Conservation (phyloP, 2,329 filamentous ascomycete genomes). For the Gaeumannomyces sp. region DNA sequence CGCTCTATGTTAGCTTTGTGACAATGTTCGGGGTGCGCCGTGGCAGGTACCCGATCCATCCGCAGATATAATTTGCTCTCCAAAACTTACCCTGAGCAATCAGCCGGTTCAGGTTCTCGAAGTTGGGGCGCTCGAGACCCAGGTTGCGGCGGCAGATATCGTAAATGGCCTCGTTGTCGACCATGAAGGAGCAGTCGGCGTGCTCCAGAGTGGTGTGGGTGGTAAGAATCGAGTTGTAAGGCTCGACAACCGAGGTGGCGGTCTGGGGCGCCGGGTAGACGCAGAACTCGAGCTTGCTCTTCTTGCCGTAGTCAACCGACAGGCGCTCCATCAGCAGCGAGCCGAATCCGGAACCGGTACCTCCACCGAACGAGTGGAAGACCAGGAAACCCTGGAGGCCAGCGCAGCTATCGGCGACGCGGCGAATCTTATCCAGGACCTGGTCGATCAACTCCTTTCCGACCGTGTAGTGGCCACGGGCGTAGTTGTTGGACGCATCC, state of each 20-base stretch:
- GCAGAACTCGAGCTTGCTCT: slow-evolving; percentile 70
- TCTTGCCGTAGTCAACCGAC: slow-evolving; percentile 69
- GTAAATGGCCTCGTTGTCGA: slow-evolving; percentile 71
- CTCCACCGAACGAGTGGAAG: slow-evolving; percentile 70
- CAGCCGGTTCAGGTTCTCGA: slow-evolving; percentile 66
- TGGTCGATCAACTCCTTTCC: slow-evolving; percentile 70
- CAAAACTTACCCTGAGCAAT: slow-evolving; percentile 48
- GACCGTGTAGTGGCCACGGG: slow-evolving; percentile 69
- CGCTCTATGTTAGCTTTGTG: no score
- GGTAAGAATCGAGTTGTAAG: slow-evolving; percentile 67
- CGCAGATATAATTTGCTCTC: neutral
- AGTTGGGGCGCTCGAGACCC: slow-evolving; percentile 62
- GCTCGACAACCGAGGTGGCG: slow-evolving; percentile 65
- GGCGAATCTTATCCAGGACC: slow-evolving; percentile 64
- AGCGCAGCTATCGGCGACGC: slow-evolving; percentile 56
- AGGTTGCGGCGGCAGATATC: slow-evolving; percentile 69
- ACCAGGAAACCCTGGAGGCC: slow-evolving; percentile 65
- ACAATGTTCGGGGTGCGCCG: no score
- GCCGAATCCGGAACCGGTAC: slow-evolving; percentile 67
- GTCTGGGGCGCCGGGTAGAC: slow-evolving; percentile 66
- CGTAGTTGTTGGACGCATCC: slow-evolving; percentile 73
- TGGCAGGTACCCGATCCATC: no score
- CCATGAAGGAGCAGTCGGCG: slow-evolving; percentile 72
- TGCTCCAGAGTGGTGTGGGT: slow-evolving; percentile 73
- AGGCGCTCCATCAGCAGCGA: slow-evolving; percentile 67